Evolutionary conservation across 495 filamentous ascomycete genomes (phyloP).

Genomic region (Extremus antarcticus): DNA sequence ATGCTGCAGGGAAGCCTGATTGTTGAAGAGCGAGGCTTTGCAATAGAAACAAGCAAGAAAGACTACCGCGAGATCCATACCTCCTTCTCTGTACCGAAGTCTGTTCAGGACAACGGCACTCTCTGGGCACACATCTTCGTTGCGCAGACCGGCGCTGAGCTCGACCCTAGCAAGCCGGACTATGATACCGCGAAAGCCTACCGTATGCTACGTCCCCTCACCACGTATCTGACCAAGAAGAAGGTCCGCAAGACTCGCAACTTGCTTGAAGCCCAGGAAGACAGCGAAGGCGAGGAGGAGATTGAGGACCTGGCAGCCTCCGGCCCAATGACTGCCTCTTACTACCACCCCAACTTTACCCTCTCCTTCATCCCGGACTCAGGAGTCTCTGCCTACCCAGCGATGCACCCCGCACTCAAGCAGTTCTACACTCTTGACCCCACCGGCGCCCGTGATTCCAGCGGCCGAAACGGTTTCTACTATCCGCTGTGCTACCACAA

Average conservation of each 20-base stretch:
- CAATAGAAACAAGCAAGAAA: conserved; percentile 58
- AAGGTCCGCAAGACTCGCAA: conserved; percentile 86
- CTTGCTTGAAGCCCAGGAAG: conserved; percentile 48
- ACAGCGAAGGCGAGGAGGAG: conserved; percentile 34
- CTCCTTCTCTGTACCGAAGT: conserved; percentile 62
- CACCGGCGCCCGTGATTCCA: conserved; percentile 61
- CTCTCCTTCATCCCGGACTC: conserved; percentile 76
- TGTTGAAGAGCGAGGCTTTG: conserved; percentile 69
- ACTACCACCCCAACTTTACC: conserved; percentile 93
- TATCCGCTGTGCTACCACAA: conserved; percentile 88
- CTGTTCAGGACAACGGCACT: conserved; percentile 84
- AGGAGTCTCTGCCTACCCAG: conserved; percentile 53
- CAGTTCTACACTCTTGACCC: conserved; percentile 69
- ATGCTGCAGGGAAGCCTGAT: conserved; percentile 49
- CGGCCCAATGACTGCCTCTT: conserved; percentile 62
- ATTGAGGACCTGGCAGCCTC: conserved; percentile 35
- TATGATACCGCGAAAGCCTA: conserved; percentile 68
- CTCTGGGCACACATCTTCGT: conserved; percentile 91
- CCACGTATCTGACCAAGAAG: conserved; percentile 83
- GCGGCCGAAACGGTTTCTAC: conserved; percentile 90
- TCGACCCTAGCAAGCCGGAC: conserved; percentile 61
- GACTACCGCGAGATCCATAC: conserved; percentile 70
- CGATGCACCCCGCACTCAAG: conserved; percentile 60
- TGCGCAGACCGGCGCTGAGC: conserved; percentile 54
- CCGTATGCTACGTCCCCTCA: conserved; percentile 75